Evolutionary conservation across 2,329 filamentous ascomycete genomes (phyloP).

Genomic region (Alternaria sp.): DNA sequence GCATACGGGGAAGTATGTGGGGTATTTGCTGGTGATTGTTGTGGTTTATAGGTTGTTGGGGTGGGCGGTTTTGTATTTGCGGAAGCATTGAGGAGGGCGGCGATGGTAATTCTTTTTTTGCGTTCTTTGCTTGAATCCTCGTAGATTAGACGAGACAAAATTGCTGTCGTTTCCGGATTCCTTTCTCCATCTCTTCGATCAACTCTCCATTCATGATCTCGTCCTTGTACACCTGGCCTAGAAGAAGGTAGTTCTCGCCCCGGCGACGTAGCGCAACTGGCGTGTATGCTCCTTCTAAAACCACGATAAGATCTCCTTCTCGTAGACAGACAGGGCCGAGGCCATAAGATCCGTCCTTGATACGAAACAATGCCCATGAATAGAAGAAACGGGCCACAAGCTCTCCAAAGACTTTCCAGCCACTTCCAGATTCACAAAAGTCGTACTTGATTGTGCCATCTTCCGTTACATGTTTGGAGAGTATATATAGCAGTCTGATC

Average conservation of each 20-base stretch:
- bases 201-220: neutral
- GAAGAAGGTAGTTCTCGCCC: neutral
- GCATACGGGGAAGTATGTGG: constrained; percentile 71
- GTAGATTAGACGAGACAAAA: neutral
- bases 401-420: neutral
- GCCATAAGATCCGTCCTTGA: neutral
- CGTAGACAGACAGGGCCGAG: neutral
- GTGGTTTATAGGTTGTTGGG: constrained; percentile 73
- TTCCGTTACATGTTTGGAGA: neutral
- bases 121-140: neutral
- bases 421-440: neutral
- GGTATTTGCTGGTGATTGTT: constrained; percentile 79
- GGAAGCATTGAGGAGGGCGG: constrained; percentile 29
- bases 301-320: neutral
- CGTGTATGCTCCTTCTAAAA: neutral
- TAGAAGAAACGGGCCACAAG: neutral
- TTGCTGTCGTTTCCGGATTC: neutral
- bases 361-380: neutral
- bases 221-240: neutral
- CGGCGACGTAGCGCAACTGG: neutral
- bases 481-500: neutral
- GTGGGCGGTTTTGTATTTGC: constrained; percentile 64
- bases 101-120: neutral
- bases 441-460: neutral
- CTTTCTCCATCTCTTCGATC: neutral